A percentile compares a stretch with the other conserved stretches of the same genome.
Evolutionary conservation across 148 eudicot genomes (phyloP).

Genomic region (Vaccinium myrtillus): DNA sequence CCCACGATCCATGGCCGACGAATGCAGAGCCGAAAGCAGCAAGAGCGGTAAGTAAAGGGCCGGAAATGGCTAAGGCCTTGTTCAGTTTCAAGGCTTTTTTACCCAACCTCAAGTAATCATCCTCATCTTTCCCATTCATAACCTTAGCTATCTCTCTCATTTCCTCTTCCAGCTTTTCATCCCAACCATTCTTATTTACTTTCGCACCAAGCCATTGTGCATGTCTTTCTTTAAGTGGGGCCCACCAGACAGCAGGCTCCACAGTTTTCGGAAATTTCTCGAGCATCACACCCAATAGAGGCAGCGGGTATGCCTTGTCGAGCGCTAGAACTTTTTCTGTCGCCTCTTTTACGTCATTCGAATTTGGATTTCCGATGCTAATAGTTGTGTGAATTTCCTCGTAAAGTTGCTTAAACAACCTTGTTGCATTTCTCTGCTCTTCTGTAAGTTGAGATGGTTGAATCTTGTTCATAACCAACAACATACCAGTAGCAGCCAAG

Average conservation of each 20-base stretch:
- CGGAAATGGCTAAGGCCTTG: constrained; percentile 49
- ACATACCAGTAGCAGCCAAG: constrained; percentile 45
- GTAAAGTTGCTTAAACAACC: constrained; percentile 43
- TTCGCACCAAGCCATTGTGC: not conserved
- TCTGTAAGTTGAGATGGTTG: constrained; percentile 76
- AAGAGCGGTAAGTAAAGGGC: constrained; percentile 51
- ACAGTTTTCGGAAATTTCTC: constrained; percentile 53
- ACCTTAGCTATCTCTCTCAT: constrained; percentile 44
- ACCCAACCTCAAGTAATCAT: constrained; percentile 58
- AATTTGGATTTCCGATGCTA: constrained; percentile 11
- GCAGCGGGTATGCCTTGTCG: constrained; percentile 67
- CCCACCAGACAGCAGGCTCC: constrained; percentile 57
- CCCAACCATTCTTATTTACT: constrained; percentile 47
- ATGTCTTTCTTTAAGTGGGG: not conserved
- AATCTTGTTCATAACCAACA: constrained; percentile 51
- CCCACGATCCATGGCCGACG: not conserved
- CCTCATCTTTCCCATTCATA: constrained; percentile 41
- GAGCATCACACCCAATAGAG: constrained; percentile 59
- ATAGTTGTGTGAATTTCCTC: constrained; percentile 30
- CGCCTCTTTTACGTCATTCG: constrained; percentile 35
- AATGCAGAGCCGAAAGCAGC: constrained; percentile 54
- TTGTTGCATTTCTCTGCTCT: constrained; percentile 62
- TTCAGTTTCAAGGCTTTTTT: constrained; percentile 56
- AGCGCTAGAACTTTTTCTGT: constrained; percentile 52
- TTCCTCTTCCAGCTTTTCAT: constrained; percentile 44